These are phyloP conservation scores for Millerozyma miso DNA, from an alignment of 805 yeast genomes.

Conservation along the genomic window DNA sequence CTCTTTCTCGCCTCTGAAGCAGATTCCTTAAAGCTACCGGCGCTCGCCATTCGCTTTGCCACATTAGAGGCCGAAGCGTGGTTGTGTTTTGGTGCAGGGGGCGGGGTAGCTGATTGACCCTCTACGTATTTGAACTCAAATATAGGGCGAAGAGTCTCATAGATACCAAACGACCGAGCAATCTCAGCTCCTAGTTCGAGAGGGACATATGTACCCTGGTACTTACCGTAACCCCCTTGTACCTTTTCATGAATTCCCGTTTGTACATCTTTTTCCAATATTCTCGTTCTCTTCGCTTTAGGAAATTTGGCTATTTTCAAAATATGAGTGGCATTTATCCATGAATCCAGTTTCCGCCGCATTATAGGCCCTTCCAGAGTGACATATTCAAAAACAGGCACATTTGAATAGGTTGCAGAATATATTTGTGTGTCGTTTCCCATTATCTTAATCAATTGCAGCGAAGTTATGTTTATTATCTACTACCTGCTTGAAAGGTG, in stretches of 20 bases:
- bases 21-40: slow-evolving; percentile 8
- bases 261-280: slow-evolving; percentile 60
- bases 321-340: slow-evolving; percentile 71
- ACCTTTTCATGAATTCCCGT: slow-evolving; percentile 66
- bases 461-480: background rate
- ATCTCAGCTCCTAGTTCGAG: slow-evolving; percentile 37
- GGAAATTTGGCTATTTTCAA: slow-evolving; percentile 66
- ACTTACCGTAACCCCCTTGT: slow-evolving; percentile 72
- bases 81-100: slow-evolving; percentile 45
- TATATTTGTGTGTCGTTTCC: slow-evolving; percentile 41
- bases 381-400: slow-evolving; percentile 64
- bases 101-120: slow-evolving; percentile 40
- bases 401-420: slow-evolving; percentile 73
- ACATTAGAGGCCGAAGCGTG: slow-evolving; percentile 43
- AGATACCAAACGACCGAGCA: slow-evolving; percentile 37
- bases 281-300: slow-evolving; percentile 57
- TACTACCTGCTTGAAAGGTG: background rate
- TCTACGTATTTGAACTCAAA: slow-evolving; percentile 53
- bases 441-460: slow-evolving; percentile 4
- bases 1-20: slow-evolving; percentile 16
- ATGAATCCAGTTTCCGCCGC: slow-evolving; percentile 60
- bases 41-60: slow-evolving; percentile 26
- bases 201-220: slow-evolving; percentile 49
- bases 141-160: slow-evolving; percentile 57
- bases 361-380: slow-evolving; percentile 67